phyloP scores from a whole-genome alignment of 306 rosid genomes.

The Chamaecrista fasciculata region DNA sequence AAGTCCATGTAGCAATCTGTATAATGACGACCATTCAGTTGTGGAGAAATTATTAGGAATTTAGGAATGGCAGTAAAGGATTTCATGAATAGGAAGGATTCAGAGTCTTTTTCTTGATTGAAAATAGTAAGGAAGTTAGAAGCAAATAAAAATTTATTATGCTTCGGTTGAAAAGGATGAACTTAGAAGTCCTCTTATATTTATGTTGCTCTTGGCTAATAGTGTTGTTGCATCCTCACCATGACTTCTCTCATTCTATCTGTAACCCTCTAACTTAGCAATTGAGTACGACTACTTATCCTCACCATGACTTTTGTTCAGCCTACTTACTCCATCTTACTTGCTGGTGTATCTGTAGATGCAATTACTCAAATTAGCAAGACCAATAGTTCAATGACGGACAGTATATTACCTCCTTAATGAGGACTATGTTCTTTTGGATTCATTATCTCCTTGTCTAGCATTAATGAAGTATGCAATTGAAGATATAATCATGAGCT shows the following conservation, averaged over 20 bases:
- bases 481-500: not conserved
- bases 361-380: not conserved
- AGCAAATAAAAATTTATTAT: not conserved
- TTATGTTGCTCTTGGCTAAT: not conserved
- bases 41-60: not conserved
- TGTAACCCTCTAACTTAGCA: not conserved
- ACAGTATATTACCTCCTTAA: not conserved
- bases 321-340: slow-evolving; percentile 3
- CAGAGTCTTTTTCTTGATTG: not conserved
- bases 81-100: not conserved
- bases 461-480: not conserved
- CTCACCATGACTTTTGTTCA: not conserved
- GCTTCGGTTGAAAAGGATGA: no score
- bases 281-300: not conserved
- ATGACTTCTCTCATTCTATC: not conserved
- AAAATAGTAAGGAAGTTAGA: not conserved
- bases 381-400: slow-evolving; percentile 2
- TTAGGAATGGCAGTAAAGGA: not conserved
- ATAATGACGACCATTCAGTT: not conserved
- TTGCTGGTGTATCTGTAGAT: slow-evolving; percentile 2
- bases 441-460: not conserved
- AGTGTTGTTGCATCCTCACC: not conserved
- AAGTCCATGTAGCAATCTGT: not conserved
- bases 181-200: not conserved
- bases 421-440: slow-evolving; percentile 8